Evolutionary conservation across 2,329 filamentous ascomycete genomes (phyloP), one percentile per base, ranked within the genome.

Genomic region (Alternaria sp.): DNA sequence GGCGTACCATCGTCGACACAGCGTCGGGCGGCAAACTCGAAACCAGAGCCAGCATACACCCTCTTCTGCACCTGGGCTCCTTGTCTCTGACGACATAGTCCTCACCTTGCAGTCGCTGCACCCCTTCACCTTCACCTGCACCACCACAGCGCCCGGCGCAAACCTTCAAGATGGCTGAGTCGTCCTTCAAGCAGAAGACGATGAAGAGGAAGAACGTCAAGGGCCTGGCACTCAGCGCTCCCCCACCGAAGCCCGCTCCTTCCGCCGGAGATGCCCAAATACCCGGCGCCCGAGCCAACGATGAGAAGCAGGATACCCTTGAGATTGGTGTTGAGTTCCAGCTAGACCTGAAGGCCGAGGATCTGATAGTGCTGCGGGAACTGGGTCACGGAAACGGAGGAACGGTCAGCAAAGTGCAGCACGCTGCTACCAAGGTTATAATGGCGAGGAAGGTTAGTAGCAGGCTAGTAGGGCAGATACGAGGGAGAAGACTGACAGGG

Each of bases 171-270:
- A 88, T 88, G 85, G 83, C 85, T 66, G 86, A 89, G 75, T 73
- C 72, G 34, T 80, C 82, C 55, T 88, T 89, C 80, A 86, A 88
- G 78, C 83, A 86, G 58, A 84, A 87, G 77, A 96, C 95, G 63
- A 91, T 99, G 89, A 98, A 97, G 89, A 91, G 94, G 85, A 97
- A 98, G 88, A 99, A 99, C 79, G 91, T 96, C 80, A 98, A 98
- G 83, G 94, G 94, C 38, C 89, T 99, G 51, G 94, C 93, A 68
- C 85, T 99, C 76, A 94, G 88, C 73, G 89, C 92, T 51, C 89
- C 91, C 24, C 86, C 91, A 47, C 90, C 92, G 42, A 92, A 93
- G 66, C 74, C 84, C 63, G 83, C 87, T 54, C 89, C 92, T 30
- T 90, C 92, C 46, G 91, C 93, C 72, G 89, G 88, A 61, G 91